Evolutionary conservation across 2,329 filamentous ascomycete species (phyloP), one percentile per base, ranked within the genome.

Genomic region (Chaetomium olivaceum): DNA sequence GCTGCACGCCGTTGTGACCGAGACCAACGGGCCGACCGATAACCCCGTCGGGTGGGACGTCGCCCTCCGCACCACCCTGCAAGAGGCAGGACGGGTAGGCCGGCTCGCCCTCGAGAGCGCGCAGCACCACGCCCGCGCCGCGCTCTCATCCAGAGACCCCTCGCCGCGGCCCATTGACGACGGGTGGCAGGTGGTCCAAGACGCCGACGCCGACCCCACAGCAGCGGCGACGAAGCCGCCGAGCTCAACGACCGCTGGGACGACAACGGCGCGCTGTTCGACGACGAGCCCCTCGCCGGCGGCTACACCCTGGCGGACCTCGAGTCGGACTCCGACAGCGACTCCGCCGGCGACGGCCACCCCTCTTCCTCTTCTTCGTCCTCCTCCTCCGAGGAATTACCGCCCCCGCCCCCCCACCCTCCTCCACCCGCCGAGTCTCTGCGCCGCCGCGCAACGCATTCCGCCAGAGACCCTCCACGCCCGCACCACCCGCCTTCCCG

Each of bases 201-300:
- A 29, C 8, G 33, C 9, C 33, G 33, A 36, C 9, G 33, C 23
- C 23, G n/a, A 23, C 19, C 9, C 23, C 25, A 4, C 11, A 57
- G 31, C 33, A 16, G n/a, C 31, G 21, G 19, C 21, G n/a, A 19
- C 9, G n/a, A 4, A 3, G 11, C 39, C 8, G 31, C 12, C 50
- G 59, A 61, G 31, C 27, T 25, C 58, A 33, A 61, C 48, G 23
- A 36, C 21, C 3, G 8, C 1, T 23, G 11, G 9, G 29, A 61
- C 58, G 48, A 61, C 23, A 61, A 61, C 50, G 58, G 58, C 16
- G 58, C 31, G 12, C 50, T 61, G 23, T 61, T 61, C 31, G 58
- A 61, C 21, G 19, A 23, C 4, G 48, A 61, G 50, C 48, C 48
- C 31, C 29, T 61, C 16, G 8, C 21, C 3, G 31, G 19, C 29